A percentile compares a stretch with the other conserved stretches of the same genome.
Conservation (phyloP, 2,329 filamentous ascomycete genomes). For the Pestalotiopsis fici region DNA sequence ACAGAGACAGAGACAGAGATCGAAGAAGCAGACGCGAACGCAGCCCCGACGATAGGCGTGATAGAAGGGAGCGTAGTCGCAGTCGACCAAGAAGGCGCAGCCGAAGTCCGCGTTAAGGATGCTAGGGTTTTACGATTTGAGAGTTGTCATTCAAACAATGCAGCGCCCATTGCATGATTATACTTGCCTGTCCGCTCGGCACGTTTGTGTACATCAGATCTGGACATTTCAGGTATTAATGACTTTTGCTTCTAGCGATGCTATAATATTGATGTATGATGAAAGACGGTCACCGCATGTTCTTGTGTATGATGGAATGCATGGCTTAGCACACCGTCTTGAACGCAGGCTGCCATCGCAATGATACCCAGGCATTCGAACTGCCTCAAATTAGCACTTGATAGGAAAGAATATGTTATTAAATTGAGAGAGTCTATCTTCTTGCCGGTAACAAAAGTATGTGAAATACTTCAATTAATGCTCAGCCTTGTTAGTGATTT, state of each 20-base stretch:
- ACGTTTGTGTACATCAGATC: not conserved
- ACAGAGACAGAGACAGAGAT: conserved; percentile 19
- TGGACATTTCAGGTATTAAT: too few relatives aligned
- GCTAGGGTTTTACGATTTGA: not conserved
- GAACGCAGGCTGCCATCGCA: too few relatives aligned
- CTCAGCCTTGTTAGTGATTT: too few relatives aligned
- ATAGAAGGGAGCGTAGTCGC: conserved; percentile 26
- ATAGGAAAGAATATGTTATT: too few relatives aligned
- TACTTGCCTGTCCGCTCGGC: not conserved
- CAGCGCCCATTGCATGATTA: not conserved
- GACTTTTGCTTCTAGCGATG: not conserved
- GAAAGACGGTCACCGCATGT: too few relatives aligned
- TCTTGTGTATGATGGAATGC: too few relatives aligned
- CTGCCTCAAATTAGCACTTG: too few relatives aligned
- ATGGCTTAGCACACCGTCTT: too few relatives aligned
- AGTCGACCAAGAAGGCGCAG: conserved; percentile 23
- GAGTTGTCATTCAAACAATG: not conserved
- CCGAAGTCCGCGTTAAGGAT: conserved; percentile 25
- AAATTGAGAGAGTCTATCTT: too few relatives aligned
- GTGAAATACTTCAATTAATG: too few relatives aligned
- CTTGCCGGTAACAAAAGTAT: too few relatives aligned
- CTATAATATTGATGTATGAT: not conserved
- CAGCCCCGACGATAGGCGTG: conserved; percentile 30
- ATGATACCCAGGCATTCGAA: too few relatives aligned
- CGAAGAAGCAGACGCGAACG: conserved; percentile 17